A percentile compares a stretch with the other conserved stretches of the same genome.
phyloP scores from a whole-genome alignment of 345 rosid genomes.

The Eucalyptus tenuipes region DNA sequence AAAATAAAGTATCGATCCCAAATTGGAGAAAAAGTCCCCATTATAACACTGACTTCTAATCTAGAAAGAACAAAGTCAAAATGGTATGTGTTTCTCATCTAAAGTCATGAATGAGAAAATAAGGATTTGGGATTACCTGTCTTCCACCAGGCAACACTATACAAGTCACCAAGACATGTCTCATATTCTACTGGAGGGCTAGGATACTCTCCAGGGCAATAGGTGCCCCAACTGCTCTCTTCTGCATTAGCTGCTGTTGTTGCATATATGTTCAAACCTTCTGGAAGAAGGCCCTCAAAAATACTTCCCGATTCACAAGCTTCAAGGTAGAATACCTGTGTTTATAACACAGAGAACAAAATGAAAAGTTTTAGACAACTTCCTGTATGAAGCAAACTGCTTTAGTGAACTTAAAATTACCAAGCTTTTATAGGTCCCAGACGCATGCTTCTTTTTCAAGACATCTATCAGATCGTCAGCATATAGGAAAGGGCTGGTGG shows the following conservation, averaged over 20 bases:
- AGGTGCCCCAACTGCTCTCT: conserved; percentile 98
- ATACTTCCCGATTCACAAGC: conserved; percentile 99
- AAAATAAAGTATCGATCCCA: not conserved
- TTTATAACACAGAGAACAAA: not conserved
- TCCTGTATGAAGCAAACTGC: not conserved
- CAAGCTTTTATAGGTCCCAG: conserved; percentile 73
- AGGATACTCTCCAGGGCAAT: conserved; percentile 91
- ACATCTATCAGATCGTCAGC: conserved; percentile 67
- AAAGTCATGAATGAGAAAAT: not conserved
- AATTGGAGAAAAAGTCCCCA: not conserved
- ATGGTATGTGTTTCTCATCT: not conserved
- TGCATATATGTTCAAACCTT: conserved; percentile 84
- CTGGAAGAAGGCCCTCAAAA: conserved; percentile 94
- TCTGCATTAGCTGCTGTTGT: conserved; percentile 90
- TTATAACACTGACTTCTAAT: not conserved
- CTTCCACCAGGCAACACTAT: conserved; percentile 99
- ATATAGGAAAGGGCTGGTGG: conserved; percentile 74
- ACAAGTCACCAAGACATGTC: conserved; percentile 96
- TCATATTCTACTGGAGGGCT: conserved; percentile 87
- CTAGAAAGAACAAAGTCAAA: not conserved
- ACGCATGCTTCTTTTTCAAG: conserved; percentile 73
- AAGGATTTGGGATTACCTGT: conserved; percentile 36
- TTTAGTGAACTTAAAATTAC: conserved; percentile 12
- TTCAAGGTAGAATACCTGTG: conserved; percentile 94
- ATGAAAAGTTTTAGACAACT: not conserved